Base-by-base conservation (phyloP, 805 yeast genomes). In the Candida yuanshanica region DNA sequence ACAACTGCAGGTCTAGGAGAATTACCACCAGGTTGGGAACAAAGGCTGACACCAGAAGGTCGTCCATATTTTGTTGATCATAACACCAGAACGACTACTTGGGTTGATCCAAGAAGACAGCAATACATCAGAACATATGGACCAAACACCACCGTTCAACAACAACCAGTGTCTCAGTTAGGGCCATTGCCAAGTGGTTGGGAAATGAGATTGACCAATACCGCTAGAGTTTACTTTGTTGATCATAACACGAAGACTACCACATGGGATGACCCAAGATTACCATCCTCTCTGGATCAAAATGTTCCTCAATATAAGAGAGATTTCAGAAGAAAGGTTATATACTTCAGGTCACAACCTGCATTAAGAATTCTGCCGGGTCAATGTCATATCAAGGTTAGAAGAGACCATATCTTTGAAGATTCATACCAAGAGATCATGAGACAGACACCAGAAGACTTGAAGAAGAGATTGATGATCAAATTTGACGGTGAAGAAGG, bases 21-120 rank as follows among this genome's bases (percentile, higher is more conserved):
- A 67, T 72, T 93, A 49, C 99, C 99, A 8, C 79, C 95, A 10
- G 99, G 99, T 32, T 93, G 99, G 99, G 99, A 93, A 66, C 98
- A 91, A 68, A 74, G 99, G 50, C 84, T 85, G 56, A 93, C 99
- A 7, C 95, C 95, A 21, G 99, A 93, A 66, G 99, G 99, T 31
- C 79, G 99, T 61, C 95, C 98, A 7, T 93, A 93, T 66, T 93
- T 90, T 63, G 99, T 93, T 37, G 99, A 93, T 64, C 99, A 93
- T 68, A 93, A 93, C 64, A 93, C 99, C n/a, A 78, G 99, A 64
- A 93, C 99, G 1, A 93, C 99, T 4, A 93, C 99, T 11, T 93
- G 99, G 99, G 99, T 93, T 36, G 99, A 93, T 64, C 99, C 99
- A 50, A 79, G 99, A 66, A 81, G 99, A 65, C 99, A 93, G 67